A percentile compares a stretch with the other conserved stretches of the same genome.
These are phyloP conservation scores for Funneliformis mosseae DNA, from an alignment of 192 early-diverging fungal genomes.

Conservation along the genomic window DNA sequence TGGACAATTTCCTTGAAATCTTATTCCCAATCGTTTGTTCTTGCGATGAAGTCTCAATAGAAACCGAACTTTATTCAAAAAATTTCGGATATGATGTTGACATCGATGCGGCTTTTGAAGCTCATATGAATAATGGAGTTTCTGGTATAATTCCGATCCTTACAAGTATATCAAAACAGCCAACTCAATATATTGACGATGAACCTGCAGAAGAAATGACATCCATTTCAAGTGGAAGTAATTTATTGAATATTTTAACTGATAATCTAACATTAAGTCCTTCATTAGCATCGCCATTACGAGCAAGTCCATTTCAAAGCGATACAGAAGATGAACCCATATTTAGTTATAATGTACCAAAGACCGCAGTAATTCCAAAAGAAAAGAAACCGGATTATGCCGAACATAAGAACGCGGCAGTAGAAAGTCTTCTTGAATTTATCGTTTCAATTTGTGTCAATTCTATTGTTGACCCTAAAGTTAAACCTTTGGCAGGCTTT, in stretches of 20 bases:
- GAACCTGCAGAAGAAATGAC: constrained; percentile 33
- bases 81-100: constrained; percentile 40
- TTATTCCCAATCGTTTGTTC: constrained; percentile 58
- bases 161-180: neutral
- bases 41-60: constrained; percentile 44
- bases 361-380: constrained; percentile 26
- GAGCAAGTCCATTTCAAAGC: neutral
- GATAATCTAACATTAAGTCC: neutral
- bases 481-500: constrained; percentile 47
- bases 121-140: constrained; percentile 6
- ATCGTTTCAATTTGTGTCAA: constrained; percentile 52
- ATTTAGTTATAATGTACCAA: constrained; percentile 32
- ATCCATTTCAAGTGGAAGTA: constrained; percentile 12
- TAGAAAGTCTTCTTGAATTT: constrained; percentile 54
- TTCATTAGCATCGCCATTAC: neutral
- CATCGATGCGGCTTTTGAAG: constrained; percentile 8
- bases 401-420: constrained; percentile 34
- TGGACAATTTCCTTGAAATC: constrained; percentile 55
- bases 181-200: constrained; percentile 6
- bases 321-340: constrained; percentile 20
- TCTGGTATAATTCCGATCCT: neutral
- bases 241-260: neutral
- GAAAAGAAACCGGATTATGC: constrained; percentile 33
- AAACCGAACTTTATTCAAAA: constrained; percentile 51
- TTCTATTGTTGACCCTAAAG: constrained; percentile 48